A percentile compares a stretch with the other conserved stretches of the same genome.
phyloP scores from a whole-genome alignment of 352 stramenopile genomes.

The Globisporangium parvum region DNA sequence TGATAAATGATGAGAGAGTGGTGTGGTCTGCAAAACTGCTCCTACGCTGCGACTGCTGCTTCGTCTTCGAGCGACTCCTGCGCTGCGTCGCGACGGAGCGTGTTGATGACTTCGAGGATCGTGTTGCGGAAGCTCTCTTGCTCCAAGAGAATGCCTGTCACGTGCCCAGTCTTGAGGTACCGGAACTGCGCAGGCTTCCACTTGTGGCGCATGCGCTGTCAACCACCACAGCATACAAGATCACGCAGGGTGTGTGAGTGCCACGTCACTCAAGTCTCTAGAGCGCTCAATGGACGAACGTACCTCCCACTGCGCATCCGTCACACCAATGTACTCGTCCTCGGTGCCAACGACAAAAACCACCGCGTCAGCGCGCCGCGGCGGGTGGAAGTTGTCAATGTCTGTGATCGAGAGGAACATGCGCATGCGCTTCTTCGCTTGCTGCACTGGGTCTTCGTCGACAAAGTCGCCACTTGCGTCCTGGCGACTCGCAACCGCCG shows the following conservation, averaged over 20 bases:
- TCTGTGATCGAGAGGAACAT: slow-evolving; percentile 77
- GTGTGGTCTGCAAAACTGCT: background rate
- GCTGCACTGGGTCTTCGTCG: slow-evolving; percentile 45
- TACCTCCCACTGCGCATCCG: slow-evolving; percentile 54
- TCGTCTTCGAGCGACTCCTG: background rate
- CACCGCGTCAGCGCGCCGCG: slow-evolving; percentile 55
- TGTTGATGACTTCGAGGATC: slow-evolving; percentile 54
- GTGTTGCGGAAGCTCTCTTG: slow-evolving; percentile 60
- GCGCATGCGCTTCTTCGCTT: slow-evolving; percentile 76
- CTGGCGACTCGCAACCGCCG: background rate
- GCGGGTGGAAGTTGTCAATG: slow-evolving; percentile 74
- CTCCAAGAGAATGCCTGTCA: slow-evolving; percentile 77
- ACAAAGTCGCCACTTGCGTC: slow-evolving; percentile 10
- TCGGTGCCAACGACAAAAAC: slow-evolving; percentile 74
- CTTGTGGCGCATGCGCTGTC: slow-evolving; percentile 42
- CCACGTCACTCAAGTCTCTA: background rate
- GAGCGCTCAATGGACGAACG: background rate
- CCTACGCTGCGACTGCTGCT: background rate
- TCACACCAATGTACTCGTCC: slow-evolving; percentile 70
- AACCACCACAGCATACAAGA: background rate
- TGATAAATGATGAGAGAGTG: background rate
- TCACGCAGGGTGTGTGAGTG: background rate
- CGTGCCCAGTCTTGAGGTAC: slow-evolving; percentile 63
- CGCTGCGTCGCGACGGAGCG: slow-evolving; percentile 10
- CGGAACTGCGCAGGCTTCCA: slow-evolving; percentile 55